Evolutionary conservation across 345 rosid species (phyloP).

Genomic region (Ricinus communis): DNA sequence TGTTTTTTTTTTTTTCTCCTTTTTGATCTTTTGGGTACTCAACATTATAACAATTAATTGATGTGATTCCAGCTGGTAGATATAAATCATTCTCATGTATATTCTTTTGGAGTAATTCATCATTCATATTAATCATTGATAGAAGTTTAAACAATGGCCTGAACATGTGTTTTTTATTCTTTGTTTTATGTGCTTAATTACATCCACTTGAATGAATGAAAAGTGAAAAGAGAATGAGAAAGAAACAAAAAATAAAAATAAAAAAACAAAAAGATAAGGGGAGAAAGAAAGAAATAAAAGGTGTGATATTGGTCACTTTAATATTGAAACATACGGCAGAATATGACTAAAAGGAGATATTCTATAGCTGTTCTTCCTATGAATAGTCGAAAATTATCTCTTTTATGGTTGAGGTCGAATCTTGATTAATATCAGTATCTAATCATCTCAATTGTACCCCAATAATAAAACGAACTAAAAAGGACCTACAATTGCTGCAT

Average conservation of each 20-base stretch:
- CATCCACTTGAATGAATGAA: neutral
- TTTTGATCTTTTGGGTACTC: too few relatives aligned
- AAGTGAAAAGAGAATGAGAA: neutral
- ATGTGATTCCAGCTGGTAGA: too few relatives aligned
- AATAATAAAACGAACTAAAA: neutral
- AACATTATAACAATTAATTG: too few relatives aligned
- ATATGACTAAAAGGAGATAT: constrained; percentile 10
- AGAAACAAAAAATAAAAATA: neutral
- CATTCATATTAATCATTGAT: too few relatives aligned
- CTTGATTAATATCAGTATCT: constrained; percentile 6
- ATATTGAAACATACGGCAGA: constrained; percentile 14
- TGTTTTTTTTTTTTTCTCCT: too few relatives aligned
- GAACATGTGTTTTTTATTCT: too few relatives aligned
- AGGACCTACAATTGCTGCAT: constrained; percentile 13
- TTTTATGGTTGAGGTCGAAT: constrained; percentile 16
- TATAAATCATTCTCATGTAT: too few relatives aligned
- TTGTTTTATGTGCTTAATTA: neutral
- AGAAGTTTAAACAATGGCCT: too few relatives aligned
- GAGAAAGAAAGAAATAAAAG: neutral
- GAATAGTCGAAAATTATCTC: neutral
- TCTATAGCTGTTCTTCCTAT: constrained; percentile 26
- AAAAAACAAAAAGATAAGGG: too few relatives aligned
- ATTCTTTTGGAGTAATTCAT: too few relatives aligned
- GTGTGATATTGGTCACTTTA: neutral
- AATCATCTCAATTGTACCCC: constrained; percentile 10